phyloP scores from a whole-genome alignment of 2,329 filamentous ascomycete species.

The Penicillium sp. region DNA sequence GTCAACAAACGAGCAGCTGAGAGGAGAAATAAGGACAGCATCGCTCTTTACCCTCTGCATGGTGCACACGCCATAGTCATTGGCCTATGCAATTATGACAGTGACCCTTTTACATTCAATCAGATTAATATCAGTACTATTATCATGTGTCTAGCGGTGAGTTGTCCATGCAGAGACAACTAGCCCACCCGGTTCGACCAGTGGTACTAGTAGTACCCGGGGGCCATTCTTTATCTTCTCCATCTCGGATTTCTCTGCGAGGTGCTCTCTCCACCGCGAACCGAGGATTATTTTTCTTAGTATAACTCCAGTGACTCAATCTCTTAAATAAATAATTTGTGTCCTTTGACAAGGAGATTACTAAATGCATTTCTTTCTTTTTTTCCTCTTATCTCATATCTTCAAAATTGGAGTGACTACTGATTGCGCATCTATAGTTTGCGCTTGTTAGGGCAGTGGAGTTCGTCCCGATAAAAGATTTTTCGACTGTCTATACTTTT shows the following conservation, averaged over 20 bases:
- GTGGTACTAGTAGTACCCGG: not conserved
- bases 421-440: not conserved
- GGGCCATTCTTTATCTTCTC: not conserved
- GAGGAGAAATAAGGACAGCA: not conserved
- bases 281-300: not conserved
- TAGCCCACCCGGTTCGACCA: not conserved
- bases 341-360: not conserved
- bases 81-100: too few relatives aligned
- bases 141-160: not conserved
- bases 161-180: not conserved
- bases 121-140: not conserved
- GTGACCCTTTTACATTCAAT: not conserved
- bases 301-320: not conserved
- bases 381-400: not conserved
- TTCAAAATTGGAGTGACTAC: not conserved
- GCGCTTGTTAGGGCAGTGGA: not conserved
- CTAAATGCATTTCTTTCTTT: not conserved
- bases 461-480: not conserved
- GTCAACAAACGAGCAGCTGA: not conserved
- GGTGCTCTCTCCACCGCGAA: not conserved
- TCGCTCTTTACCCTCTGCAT: not conserved
- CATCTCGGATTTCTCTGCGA: slow-evolving; percentile 12
- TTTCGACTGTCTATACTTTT: too few relatives aligned
- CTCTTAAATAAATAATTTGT: not conserved
- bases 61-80: too few relatives aligned